These are phyloP conservation scores for Termitomyces sp. DNA, from an alignment of 768 basidiomycete genomes.

Conservation along the genomic window DNA sequence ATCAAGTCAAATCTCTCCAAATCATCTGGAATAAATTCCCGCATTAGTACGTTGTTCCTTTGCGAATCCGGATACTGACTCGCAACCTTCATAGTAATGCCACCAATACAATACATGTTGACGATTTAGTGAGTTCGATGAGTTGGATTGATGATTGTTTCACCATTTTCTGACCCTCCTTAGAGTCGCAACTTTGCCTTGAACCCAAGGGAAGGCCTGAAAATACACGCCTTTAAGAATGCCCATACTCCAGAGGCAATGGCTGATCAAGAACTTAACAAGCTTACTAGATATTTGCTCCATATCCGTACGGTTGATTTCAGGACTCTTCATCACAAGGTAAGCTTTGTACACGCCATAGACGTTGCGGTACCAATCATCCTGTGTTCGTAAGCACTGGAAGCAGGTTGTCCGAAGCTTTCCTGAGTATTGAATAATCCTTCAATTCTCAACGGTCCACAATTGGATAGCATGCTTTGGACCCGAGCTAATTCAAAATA, in stretches of 20 bases:
- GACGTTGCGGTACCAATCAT: neutral
- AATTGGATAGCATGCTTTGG: neutral
- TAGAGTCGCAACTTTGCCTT: constrained; percentile 84
- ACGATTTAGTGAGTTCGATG: constrained; percentile 62
- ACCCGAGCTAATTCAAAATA: neutral
- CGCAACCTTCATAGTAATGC: constrained; percentile 36
- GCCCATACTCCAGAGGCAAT: constrained; percentile 60
- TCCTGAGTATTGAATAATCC: constrained; percentile 14
- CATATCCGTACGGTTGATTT: constrained; percentile 61
- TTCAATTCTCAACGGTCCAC: neutral
- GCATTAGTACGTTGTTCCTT: constrained; percentile 51
- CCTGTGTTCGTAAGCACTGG: constrained; percentile 37
- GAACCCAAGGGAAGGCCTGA: constrained; percentile 79
- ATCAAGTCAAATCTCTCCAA: constrained; percentile 76
- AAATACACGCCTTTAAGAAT: constrained; percentile 77
- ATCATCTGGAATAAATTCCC: constrained; percentile 88
- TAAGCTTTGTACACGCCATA: constrained; percentile 22
- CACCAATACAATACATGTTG: constrained; percentile 80
- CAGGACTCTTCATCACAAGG: constrained; percentile 60
- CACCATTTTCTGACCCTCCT: neutral
- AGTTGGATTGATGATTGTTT: constrained; percentile 12
- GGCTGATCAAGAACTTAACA: constrained; percentile 66
- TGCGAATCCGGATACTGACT: neutral
- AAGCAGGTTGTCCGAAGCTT: constrained; percentile 40
- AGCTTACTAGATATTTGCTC: constrained; percentile 59